Base-by-base conservation (phyloP, 192 early-diverging fungal species). In the Umbelopsis isabellina region DNA sequence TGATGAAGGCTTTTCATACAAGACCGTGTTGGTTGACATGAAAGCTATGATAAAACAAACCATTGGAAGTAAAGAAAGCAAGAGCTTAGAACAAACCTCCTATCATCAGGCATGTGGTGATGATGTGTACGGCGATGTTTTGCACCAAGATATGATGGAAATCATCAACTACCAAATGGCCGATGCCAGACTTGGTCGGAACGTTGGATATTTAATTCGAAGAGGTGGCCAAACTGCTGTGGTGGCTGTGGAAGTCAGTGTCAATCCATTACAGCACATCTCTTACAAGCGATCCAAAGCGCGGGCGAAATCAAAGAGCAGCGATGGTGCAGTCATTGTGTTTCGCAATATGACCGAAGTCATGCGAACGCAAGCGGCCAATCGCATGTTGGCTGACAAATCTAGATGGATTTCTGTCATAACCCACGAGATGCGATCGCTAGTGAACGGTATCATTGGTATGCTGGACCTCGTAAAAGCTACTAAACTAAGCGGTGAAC, bases 331-430 rank as follows among this genome's bases (percentile, higher is more conserved):
- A 10, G 67, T 69, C 13, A 37, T 69, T 69, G 67, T 69, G 15
- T 49, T 69, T n/a, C 48, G 67, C n/a, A 52, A 69, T 30, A 52
- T 52, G 67, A 69, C 49, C 10, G 67, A 69, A 13, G 51, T 69
- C 10, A 69, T 52, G 35, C 23, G 41, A 10, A 52, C 67, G 0
- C 48, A 52, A 52, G 16, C 51, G n/a, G 67, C 67, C 13, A 69
- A 69, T 51, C 48, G 51, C 21, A 37, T 20, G 23, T 52, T 69
- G 46, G 67, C 67, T 2, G 51, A 69, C 13, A 69, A 69, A 13
- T 69, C 67, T 10, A 37, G 67, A 6, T 69, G 67, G 67, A 69
- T 69, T 10, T 69, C 67, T 22, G 49, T 69, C 49, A 69, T 69
- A 8, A 69, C 67, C 1, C 67, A 69, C 7, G 67, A 69, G 11